Evolutionary conservation across 225 moss, liverwort and hornwort species (phyloP).

Genomic region (Takakia lepidozioides): DNA sequence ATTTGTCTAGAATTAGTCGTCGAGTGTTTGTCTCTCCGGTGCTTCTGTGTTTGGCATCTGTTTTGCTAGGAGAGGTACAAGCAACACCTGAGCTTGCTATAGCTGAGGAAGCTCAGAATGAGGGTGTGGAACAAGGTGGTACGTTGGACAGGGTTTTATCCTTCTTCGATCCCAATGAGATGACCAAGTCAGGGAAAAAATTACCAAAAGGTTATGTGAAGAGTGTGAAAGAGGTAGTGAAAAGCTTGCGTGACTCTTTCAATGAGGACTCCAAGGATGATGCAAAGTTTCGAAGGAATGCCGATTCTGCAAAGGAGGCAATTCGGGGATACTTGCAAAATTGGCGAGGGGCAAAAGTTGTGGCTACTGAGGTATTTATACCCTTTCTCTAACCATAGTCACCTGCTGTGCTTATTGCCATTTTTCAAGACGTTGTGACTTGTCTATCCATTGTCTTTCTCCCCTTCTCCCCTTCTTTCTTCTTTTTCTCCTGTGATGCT

Average conservation of each 20-base stretch:
- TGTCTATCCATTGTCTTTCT: not conserved
- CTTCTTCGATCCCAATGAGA: constrained; percentile 68
- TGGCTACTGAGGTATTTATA: constrained; percentile 70
- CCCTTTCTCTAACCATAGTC: no score
- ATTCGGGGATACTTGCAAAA: constrained; percentile 75
- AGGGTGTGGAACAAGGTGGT: constrained; percentile 25
- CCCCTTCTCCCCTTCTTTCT: no score
- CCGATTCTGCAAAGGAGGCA: constrained; percentile 90
- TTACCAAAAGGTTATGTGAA: constrained; percentile 87
- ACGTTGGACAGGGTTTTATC: constrained; percentile 60
- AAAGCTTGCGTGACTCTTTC: constrained; percentile 70
- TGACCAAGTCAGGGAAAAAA: constrained; percentile 80
- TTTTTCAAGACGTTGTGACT: constrained; percentile 2
- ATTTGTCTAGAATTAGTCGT: constrained; percentile 4
- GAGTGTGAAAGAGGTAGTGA: constrained; percentile 82
- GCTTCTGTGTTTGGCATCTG: constrained; percentile 15
- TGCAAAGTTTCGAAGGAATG: constrained; percentile 73
- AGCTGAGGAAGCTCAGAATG: constrained; percentile 26
- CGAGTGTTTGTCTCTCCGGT: constrained; percentile 23
- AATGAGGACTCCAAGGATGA: constrained; percentile 51
- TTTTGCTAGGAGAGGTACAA: constrained; percentile 13
- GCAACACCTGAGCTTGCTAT: constrained; percentile 9
- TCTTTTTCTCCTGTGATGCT: no score
- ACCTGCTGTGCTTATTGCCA: no score
- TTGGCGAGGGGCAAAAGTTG: constrained; percentile 71